phyloP scores from a whole-genome alignment of 805 yeast genomes.

The Sporopachydermia quercuum region DNA sequence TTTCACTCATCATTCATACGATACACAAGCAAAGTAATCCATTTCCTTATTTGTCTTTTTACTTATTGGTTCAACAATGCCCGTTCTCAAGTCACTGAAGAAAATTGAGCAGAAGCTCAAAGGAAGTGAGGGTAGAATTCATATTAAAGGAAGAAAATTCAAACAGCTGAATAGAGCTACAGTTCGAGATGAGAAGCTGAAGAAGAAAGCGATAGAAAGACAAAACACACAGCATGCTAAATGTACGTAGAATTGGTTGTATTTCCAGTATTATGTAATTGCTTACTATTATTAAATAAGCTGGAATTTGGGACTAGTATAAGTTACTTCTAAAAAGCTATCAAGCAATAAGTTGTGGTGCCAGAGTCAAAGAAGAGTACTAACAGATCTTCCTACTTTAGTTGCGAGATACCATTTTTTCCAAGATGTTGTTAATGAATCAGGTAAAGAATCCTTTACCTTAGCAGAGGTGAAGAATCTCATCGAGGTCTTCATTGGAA shows the following conservation, averaged over 20 bases:
- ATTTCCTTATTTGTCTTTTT: no score
- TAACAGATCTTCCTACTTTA: no score
- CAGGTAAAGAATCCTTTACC: conserved; percentile 24
- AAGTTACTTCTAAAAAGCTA: conserved; percentile 44
- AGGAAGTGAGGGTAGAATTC: conserved; percentile 44
- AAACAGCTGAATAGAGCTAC: conserved; percentile 78
- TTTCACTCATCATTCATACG: no score
- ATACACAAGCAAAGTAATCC: no score
- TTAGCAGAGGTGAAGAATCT: conserved; percentile 46
- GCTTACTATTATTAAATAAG: no score
- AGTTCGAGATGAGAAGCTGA: conserved; percentile 61
- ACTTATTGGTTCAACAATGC: no score
- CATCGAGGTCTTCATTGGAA: conserved; percentile 39
- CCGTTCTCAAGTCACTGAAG: conserved; percentile 47
- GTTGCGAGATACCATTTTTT: conserved; percentile 1
- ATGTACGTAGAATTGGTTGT: conserved; percentile 10
- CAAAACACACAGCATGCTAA: conserved; percentile 31
- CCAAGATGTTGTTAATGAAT: conserved; percentile 14
- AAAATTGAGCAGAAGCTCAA: conserved; percentile 50
- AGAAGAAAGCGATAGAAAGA: conserved; percentile 35
- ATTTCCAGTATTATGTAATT: conserved; percentile 6
- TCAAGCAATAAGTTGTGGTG: conserved; percentile 27
- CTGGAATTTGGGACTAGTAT: conserved; percentile 32
- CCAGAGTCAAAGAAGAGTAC: no score
- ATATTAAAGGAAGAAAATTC: conserved; percentile 82